phyloP scores from a whole-genome alignment of 768 basidiomycete species.

The Kondoa subrosea region DNA sequence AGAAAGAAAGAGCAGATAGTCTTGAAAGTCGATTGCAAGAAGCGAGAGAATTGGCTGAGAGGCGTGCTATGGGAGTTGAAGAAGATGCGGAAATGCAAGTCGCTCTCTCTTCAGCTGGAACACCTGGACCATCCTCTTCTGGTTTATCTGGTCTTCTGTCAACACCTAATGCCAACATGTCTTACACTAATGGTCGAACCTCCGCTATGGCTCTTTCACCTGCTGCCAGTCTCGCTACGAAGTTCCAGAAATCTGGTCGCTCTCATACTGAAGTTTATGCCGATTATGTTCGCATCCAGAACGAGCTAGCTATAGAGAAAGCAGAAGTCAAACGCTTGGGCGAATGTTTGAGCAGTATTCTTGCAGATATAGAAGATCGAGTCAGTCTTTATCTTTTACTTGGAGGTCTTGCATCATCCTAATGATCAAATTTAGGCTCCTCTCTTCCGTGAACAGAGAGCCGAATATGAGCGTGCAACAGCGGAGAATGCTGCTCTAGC shows the following conservation, averaged over 20 bases:
- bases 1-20: constrained; percentile 47
- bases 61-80: constrained; percentile 4
- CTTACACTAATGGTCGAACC: neutral
- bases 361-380: constrained; percentile 79
- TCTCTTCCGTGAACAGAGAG: constrained; percentile 69
- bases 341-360: constrained; percentile 55
- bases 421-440: constrained; percentile 46
- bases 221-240: constrained; percentile 69
- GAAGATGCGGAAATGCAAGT: neutral
- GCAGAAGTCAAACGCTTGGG: constrained; percentile 75
- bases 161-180: constrained; percentile 7
- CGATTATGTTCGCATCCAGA: constrained; percentile 71
- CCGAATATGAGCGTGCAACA: constrained; percentile 69
- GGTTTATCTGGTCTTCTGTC: neutral
- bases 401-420: too few species aligned
- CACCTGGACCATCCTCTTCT: neutral
- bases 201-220: constrained; percentile 59
- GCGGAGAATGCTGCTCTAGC: constrained; percentile 65
- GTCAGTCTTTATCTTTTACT: too few species aligned
- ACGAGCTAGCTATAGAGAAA: constrained; percentile 57
- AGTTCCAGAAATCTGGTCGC: constrained; percentile 55
- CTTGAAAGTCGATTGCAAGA: constrained; percentile 25
- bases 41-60: constrained; percentile 21
- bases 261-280: constrained; percentile 88
- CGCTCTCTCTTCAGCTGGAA: neutral